Evolutionary conservation across 2,329 filamentous ascomycete species (phyloP), one percentile per base, ranked within the genome.

Genomic region (Parascedosporium putredinis): DNA sequence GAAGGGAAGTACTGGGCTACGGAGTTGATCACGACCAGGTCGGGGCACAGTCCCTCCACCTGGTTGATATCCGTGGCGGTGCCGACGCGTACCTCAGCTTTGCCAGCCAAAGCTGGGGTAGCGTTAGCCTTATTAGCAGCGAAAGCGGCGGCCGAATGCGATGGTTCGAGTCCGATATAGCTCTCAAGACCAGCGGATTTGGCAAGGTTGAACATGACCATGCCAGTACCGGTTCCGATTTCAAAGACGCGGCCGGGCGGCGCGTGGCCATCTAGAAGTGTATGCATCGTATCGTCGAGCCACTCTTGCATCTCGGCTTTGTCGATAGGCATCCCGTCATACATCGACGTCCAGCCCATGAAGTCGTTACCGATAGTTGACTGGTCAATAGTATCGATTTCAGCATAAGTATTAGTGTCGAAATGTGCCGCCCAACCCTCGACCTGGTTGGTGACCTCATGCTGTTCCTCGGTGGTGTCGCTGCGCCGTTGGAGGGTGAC

Each of bases 271-370:
- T 59, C 53, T 8, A 43, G 52, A 1, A 63, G 53, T 0, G 55
- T 51, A 1, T 45, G 12, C 1, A 63, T 58, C 1, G 60, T 61
- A 8, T 64, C 62, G 7, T 62, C 56, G 0, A 64, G 53, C 62
- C 62, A 64, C 42, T 62, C 61, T 3, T 58, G 47, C 62, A 64
- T 64, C 23, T 64, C 59, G 1, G 1, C 48, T 29, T 53, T 57
- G 34, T 60, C 56, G 4, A 64, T 61, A 1, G 51, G 8, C 0
- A 10, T 53, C 3, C 60, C 62, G 31, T 64, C 57, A 25, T 62
- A 63, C 59, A 62, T 62, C 0, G 62, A 64, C 5, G 54, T 62
- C 63, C 63, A 64, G 8, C 57, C 59, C 1, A 53, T 54, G 24
- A 64, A 64, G 29, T 36, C 33, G 8, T n/a, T 36, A 16, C 33